Base-by-base conservation (phyloP, 768 basidiomycete genomes). In the Boletus barrowsii region DNA sequence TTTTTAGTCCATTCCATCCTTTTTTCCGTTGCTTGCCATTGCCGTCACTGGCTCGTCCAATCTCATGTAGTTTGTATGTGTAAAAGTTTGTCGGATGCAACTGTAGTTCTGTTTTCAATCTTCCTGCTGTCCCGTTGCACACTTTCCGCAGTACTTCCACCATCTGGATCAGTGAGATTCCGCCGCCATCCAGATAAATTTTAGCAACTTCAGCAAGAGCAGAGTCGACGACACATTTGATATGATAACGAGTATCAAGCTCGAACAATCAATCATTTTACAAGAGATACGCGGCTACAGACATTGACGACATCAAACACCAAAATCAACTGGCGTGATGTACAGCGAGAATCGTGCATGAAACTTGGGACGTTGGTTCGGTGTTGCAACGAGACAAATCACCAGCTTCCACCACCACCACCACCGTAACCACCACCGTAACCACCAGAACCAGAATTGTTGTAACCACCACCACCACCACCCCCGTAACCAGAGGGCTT, bases 401-500 rank as follows among this genome's bases (percentile, higher is more conserved):
- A 10, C 60, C 54, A 30, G 3, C 63, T 58, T 9, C 54, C 55
- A 1, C 60, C 51, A 10, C 54, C 55, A 1, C 60, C 51, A 10
- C 57, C 54, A 1, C 53, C 49, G 1, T 47, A 46, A 11, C 51
- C 55, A 14, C 35, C 56, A 0, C 42, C 17, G 15, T 47, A 42
- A 7, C 45, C 45, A 7, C 44, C 51, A 2, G 22, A 36, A 11
- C 59, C 61, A 0, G 63, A 58, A 0, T 55, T 42, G 0, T 43
- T 26, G 6, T 57, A 50, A 3, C 69, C 59, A 3, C 58, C 47
- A 1, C 60, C 44, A 6, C 59, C 55, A 4, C 66, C 63, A 9
- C 61, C 68, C 2, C 67, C 65, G 0, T 71, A 71, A 4, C 71
- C 68, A 30, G 64, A 51, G 41, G 70, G 59, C 53, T 51, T 64